Evolutionary conservation across 495 filamentous ascomycete genomes (phyloP), one percentile per base, ranked within the genome.

Genomic region (Zalerion maritima): DNA sequence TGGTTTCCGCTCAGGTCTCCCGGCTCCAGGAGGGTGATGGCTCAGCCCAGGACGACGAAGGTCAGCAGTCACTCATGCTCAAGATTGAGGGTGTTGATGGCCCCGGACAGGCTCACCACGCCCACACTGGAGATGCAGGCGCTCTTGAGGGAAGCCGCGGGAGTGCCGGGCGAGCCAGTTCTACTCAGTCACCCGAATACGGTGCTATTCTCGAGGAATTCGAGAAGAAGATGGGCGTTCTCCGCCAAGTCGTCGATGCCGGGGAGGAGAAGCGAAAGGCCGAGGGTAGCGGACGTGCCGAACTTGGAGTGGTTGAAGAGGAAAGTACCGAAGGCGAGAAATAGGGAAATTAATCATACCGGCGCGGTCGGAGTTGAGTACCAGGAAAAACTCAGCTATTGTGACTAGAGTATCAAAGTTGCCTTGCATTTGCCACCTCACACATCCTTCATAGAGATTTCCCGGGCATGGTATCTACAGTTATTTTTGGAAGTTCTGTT

Each of bases 171-270:
- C 37, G 32, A 24, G 28, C 16, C 5, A n/a, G n/a, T n/a, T n/a
- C n/a, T n/a, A n/a, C n/a, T 33, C 25, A 30, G 34, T 18, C 15
- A 28, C 46, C 62, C 11, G 56, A 62, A 24, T 62, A 65, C 38
- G 53, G 64, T 18, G 61, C 58, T 18, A 58, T 84, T 54, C 57
- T 79, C 36, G 68, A 71, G 28, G 66, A 74, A 21, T 85, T 83
- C 53, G 69, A 76, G 34, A 70, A 63, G 37, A 58, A 75, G 38
- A 72, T 84, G 67, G 51, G 35, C 3, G 46, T 60, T 12, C 36
- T 72, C 28, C 46, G 60, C 32, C 56, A 53, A 37, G 55, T 72
- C 3, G 56, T 68, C 9, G 59, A 56, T 14, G 54, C 49, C 6
- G 50, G 55, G 11, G 55, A 55, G 19, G 58, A 52, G 19, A 45